Percentiles rank a stretch among this genome's conserved stretches.
phyloP scores from a whole-genome alignment of 129 eudicot genomes.

The Pulicaria dysenterica region DNA sequence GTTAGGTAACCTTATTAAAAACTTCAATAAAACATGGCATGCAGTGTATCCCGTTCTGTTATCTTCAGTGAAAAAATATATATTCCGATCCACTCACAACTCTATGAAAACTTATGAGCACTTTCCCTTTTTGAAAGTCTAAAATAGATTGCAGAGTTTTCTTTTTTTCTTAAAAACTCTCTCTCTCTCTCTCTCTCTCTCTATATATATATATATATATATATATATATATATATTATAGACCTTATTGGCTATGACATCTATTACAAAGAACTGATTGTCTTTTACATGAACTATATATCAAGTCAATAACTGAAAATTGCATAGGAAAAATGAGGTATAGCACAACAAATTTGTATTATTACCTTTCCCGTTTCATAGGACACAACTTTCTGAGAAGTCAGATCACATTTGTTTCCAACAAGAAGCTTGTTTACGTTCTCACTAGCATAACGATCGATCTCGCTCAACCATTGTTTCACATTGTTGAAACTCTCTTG shows the following conservation, averaged over 20 bases:
- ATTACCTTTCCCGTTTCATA: conserved; percentile 84
- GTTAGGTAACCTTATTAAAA: no score
- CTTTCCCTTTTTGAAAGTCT: neutral
- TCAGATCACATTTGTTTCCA: conserved; percentile 91
- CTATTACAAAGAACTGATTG: no score
- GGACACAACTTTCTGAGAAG: conserved; percentile 86
- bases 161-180: neutral
- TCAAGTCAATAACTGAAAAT: neutral
- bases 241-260: neutral
- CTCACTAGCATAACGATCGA: conserved; percentile 95
- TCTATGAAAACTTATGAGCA: neutral
- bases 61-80: no score
- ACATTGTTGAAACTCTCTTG: conserved; percentile 97
- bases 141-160: neutral
- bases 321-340: neutral
- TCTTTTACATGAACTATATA: no score
- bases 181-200: no score
- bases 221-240: no score
- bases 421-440: conserved; percentile 95
- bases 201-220: no score
- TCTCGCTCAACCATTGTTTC: conserved; percentile 94
- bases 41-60: no score
- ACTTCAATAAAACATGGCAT: no score
- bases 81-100: neutral
- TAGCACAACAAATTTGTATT: neutral